A percentile compares a stretch with the other conserved stretches of the same genome.
These are phyloP conservation scores for Kluyveromyces wickerhamii DNA, from an alignment of 805 yeast species.

Conservation along the genomic window DNA sequence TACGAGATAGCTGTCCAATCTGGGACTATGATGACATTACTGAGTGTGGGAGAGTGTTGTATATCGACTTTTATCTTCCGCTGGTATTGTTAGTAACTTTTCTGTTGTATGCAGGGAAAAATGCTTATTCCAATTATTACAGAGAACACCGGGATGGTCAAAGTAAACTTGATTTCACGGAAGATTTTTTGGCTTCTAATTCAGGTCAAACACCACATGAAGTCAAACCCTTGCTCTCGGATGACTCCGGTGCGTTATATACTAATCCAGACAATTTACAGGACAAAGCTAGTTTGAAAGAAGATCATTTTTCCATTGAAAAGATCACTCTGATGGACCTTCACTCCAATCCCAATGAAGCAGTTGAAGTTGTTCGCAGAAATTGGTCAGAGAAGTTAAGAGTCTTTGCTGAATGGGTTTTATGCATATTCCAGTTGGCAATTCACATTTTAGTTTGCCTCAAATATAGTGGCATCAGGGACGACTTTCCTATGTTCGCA, in stretches of 20 bases:
- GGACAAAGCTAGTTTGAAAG: slow-evolving; percentile 29
- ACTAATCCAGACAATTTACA: slow-evolving; percentile 8
- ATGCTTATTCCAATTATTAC: slow-evolving; percentile 15
- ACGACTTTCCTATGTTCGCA: slow-evolving; percentile 15
- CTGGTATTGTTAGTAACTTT: slow-evolving; percentile 8
- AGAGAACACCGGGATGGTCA: slow-evolving; percentile 13
- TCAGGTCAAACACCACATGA: slow-evolving; percentile 12
- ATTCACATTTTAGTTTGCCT: slow-evolving; percentile 28
- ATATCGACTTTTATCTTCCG: slow-evolving; percentile 31
- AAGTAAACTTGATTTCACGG: slow-evolving; percentile 13
- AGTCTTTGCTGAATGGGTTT: slow-evolving; percentile 40
- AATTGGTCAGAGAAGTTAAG: slow-evolving; percentile 44
- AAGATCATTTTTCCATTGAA: slow-evolving; percentile 59
- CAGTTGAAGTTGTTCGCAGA: slow-evolving; percentile 40
- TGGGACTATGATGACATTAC: slow-evolving; percentile 63
- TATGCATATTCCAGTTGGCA: slow-evolving; percentile 37
- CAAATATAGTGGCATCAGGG: slow-evolving; percentile 12
- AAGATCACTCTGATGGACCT: slow-evolving; percentile 44
- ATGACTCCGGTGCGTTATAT: slow-evolving; percentile 7
- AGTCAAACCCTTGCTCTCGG: slow-evolving; percentile 17
- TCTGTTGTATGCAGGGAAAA: slow-evolving; percentile 11
- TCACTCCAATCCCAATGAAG: slow-evolving; percentile 59
- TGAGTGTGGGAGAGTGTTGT: slow-evolving; percentile 38
- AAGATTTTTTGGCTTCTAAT: slow-evolving; percentile 13
- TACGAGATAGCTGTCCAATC: slow-evolving; percentile 11